These are phyloP conservation scores for Diaporthe vaccinii DNA, from an alignment of 2,329 filamentous ascomycete species.

Conservation along the genomic window DNA sequence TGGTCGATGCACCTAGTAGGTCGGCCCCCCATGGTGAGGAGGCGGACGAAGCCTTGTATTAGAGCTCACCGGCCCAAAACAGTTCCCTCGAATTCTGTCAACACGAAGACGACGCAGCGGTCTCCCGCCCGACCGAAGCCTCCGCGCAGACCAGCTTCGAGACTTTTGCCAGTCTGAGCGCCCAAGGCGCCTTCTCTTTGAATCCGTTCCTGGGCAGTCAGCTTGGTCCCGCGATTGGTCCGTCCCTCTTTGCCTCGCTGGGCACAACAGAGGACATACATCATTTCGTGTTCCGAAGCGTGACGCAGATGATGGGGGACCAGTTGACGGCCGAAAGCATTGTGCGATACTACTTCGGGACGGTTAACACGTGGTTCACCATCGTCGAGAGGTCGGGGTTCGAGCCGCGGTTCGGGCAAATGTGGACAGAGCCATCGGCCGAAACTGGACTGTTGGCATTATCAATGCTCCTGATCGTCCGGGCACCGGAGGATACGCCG, in stretches of 20 bases:
- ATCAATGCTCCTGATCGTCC: constrained; percentile 48
- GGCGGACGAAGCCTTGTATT: not conserved
- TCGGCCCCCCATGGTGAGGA: not conserved
- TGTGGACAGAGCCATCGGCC: constrained; percentile 47
- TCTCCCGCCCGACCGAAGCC: constrained; percentile 33
- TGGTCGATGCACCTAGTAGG: constrained; percentile 48
- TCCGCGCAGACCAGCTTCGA: constrained; percentile 38
- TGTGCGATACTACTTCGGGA: constrained; percentile 45
- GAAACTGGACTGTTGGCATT: constrained; percentile 46
- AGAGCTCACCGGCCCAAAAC: constrained; percentile 23
- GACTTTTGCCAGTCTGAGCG: constrained; percentile 7
- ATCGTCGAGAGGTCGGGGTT: constrained; percentile 46
- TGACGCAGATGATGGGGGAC: constrained; percentile 46
- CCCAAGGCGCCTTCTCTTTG: constrained; percentile 38
- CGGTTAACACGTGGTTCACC: constrained; percentile 49
- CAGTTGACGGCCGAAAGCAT: constrained; percentile 44
- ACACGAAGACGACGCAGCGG: constrained; percentile 45
- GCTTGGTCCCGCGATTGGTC: constrained; percentile 42
- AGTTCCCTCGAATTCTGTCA: constrained; percentile 47
- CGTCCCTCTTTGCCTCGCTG: constrained; percentile 45
- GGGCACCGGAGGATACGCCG: constrained; percentile 42
- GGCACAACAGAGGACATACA: constrained; percentile 47
- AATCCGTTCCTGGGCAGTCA: constrained; percentile 42
- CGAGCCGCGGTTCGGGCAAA: constrained; percentile 44
- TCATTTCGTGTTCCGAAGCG: constrained; percentile 45